These are phyloP conservation scores for Rhizopus arrhizus DNA, from an alignment of 371 early-diverging fungal species.

Conservation along the genomic window DNA sequence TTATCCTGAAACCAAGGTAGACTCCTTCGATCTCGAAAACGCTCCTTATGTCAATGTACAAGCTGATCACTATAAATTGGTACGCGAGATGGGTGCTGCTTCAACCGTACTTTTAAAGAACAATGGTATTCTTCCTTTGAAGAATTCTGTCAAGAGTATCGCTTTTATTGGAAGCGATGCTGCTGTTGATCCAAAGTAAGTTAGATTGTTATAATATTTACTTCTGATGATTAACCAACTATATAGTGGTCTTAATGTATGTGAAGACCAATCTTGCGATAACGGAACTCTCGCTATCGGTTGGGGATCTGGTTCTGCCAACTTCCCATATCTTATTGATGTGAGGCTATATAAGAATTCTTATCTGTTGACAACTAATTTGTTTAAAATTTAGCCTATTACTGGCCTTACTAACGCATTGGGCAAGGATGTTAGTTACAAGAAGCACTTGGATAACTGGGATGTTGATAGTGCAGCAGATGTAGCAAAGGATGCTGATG, in stretches of 20 bases:
- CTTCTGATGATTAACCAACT: neutral
- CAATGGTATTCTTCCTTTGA: constrained; percentile 37
- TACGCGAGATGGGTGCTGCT: constrained; percentile 53
- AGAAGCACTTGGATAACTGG: constrained; percentile 35
- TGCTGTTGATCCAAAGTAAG: constrained; percentile 31
- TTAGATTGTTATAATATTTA: neutral
- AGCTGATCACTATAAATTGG: constrained; percentile 33
- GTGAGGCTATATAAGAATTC: constrained; percentile 14
- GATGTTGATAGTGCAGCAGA: constrained; percentile 32
- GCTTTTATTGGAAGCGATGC: constrained; percentile 61
- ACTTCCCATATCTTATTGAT: constrained; percentile 58
- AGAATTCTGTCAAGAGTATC: constrained; percentile 12
- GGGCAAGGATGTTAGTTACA: constrained; percentile 28
- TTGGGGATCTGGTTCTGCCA: constrained; percentile 63
- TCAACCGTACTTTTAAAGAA: constrained; percentile 52
- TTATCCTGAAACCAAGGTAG: constrained; percentile 40
- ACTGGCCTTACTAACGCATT: constrained; percentile 44
- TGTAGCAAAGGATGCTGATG: constrained; percentile 46
- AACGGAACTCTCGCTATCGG: constrained; percentile 61
- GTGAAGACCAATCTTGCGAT: constrained; percentile 27
- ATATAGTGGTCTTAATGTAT: constrained; percentile 23
- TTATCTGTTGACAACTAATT: neutral
- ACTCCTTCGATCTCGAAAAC: constrained; percentile 24
- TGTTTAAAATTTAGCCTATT: constrained; percentile 9
- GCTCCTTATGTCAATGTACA: constrained; percentile 41